Percentiles rank a stretch among this genome's conserved stretches.
Evolutionary conservation across 345 rosid species (phyloP).

Genomic region (Brassica carinata): DNA sequence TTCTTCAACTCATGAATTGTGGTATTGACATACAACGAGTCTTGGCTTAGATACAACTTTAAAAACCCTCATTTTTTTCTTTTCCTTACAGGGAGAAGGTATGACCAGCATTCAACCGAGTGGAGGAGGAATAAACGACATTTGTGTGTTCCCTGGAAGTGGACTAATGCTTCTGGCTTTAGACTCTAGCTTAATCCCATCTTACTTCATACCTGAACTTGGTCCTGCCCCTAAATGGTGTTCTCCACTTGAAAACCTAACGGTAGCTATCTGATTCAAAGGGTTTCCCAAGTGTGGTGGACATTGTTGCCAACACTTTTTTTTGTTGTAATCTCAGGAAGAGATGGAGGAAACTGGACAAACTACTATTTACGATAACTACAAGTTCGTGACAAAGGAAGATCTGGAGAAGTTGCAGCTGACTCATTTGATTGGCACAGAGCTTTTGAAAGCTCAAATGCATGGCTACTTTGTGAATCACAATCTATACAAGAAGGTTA

Average conservation of each 20-base stretch:
- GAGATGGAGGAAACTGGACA: constrained; percentile 89
- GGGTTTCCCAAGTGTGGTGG: background rate
- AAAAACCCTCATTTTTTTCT: background rate
- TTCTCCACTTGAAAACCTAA: constrained; percentile 70
- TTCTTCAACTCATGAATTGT: background rate
- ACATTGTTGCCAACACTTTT: constrained; percentile 16
- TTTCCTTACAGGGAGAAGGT: constrained; percentile 74
- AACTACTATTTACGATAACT: constrained; percentile 80
- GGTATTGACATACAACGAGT: too few species aligned
- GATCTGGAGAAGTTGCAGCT: constrained; percentile 83
- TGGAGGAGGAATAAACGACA: constrained; percentile 81
- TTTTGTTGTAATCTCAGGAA: constrained; percentile 58
- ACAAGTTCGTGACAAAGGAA: constrained; percentile 82
- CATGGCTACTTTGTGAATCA: constrained; percentile 88
- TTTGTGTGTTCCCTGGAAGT: constrained; percentile 79
- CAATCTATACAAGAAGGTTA: constrained; percentile 77
- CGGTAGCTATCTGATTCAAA: constrained; percentile 51
- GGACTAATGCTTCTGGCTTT: constrained; percentile 88
- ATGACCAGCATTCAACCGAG: constrained; percentile 94
- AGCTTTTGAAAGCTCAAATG: constrained; percentile 89
- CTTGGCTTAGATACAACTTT: too few species aligned
- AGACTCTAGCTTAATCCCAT: constrained; percentile 82
- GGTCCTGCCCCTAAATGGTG: constrained; percentile 99
- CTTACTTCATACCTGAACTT: constrained; percentile 85
- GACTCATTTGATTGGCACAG: constrained; percentile 84